These are phyloP conservation scores for Eucalyptus pauciflora DNA, from an alignment of 345 rosid species.

Conservation along the genomic window DNA sequence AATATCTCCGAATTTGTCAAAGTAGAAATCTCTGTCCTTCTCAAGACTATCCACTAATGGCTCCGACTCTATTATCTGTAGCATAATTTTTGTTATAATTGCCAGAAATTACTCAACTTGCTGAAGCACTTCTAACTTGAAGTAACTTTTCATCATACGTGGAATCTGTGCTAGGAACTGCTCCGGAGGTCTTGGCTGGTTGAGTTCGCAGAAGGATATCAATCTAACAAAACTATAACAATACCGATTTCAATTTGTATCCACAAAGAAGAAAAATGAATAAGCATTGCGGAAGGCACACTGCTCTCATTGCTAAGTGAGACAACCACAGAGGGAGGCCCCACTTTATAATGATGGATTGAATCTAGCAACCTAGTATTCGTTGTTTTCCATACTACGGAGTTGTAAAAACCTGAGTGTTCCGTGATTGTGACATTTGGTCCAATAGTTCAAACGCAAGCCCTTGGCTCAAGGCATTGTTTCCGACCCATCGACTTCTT, in stretches of 20 bases:
- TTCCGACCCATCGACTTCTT: background rate
- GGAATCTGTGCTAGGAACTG: conserved; percentile 18
- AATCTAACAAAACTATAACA: no score
- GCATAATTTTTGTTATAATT: background rate
- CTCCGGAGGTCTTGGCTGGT: conserved; percentile 41
- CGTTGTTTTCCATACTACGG: background rate
- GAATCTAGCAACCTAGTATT: background rate
- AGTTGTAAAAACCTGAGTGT: background rate
- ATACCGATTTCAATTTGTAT: background rate
- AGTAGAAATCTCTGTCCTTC: conserved; percentile 92
- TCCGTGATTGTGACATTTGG: background rate
- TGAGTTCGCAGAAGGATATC: conserved; percentile 21
- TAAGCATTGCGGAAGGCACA: background rate
- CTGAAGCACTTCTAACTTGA: background rate
- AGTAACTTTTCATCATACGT: conserved; percentile 74
- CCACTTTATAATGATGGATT: background rate
- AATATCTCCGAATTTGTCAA: conserved; percentile 74
- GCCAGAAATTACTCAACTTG: background rate
- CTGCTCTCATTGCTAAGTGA: background rate
- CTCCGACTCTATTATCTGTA: conserved; percentile 76
- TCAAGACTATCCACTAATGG: conserved; percentile 82
- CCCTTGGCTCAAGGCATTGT: background rate
- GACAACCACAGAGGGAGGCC: background rate
- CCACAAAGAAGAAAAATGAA: background rate
- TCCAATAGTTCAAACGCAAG: background rate